Base-by-base conservation (phyloP, 306 rosid genomes). In the Trifolium repens region DNA sequence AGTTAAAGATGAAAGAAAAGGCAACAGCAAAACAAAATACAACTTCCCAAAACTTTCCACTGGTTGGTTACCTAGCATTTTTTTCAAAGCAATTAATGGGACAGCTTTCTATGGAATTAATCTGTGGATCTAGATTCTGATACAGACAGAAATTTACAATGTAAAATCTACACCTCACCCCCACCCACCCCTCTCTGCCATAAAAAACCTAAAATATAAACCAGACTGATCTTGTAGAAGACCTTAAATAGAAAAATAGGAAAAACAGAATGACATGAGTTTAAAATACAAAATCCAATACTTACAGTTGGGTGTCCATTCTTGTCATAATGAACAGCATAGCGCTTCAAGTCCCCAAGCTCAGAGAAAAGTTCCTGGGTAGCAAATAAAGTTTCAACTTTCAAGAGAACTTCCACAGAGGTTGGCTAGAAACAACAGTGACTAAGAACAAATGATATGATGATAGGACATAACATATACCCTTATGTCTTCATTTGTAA, bases 401-500 rank as follows among this genome's bases (percentile, higher is more conserved):
- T 90, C 92, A 92, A 71, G 79, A 84, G 85, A 81, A 69, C 77
- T 71, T 82, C 87, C 82, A 83, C 61, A 75, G 73, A 79, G 74
- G 79, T 77, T 78, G 74, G 43, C 77, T 47, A 79, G 52, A 84
- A 85, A 91, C 78, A 82, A 17, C 19, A 17, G 80, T 75, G 79
- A 78, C 78, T 78, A 87, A 80, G 79, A 85, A 73, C 52, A 77
- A 86, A 81, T 73, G 80, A 77, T 67, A 76, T 84, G 85, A 82
- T 84, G 79, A 80, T 66, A 83, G 71, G 85, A 82, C 85, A 79
- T 49, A 59, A 81, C 66, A 75, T 78, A 90, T 94, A 94, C 99
- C 99, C 96, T 89, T 89, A 94, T 90, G 80, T 94, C 99, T 82
- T 94, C 97, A 78, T 94, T 91, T 83, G 99, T 90, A 74, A 94